phyloP scores from a whole-genome alignment of 305 asterid genomes.

The Petunia hybrid region DNA sequence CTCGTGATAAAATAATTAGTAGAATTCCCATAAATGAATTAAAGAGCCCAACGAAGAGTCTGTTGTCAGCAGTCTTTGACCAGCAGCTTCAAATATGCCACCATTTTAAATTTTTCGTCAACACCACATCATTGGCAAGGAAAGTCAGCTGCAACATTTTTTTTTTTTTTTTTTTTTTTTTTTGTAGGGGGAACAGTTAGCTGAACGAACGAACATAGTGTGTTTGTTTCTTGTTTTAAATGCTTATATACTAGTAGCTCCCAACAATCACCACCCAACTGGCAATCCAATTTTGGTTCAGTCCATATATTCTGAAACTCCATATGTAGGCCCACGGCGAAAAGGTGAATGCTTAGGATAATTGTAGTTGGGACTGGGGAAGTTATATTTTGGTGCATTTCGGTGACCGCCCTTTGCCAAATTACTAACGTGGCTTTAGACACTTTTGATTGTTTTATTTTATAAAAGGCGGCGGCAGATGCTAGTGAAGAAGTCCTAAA shows the following conservation, averaged over 20 bases:
- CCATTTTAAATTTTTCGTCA: not conserved
- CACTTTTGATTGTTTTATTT: not conserved
- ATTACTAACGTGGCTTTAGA: not conserved
- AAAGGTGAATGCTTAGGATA: not conserved
- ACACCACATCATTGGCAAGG: not conserved
- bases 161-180: not conserved
- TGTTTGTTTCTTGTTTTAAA: not conserved
- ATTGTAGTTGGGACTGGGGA: not conserved
- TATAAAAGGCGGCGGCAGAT: no score
- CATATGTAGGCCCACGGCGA: not conserved
- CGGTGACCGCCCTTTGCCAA: slow-evolving; percentile 11
- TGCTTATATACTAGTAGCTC: not conserved
- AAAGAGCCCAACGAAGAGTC: not conserved
- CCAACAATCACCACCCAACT: slow-evolving; percentile 28
- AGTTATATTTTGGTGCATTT: slow-evolving; percentile 20
- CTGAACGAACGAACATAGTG: slow-evolving; percentile 15
- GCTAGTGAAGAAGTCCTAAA: no score
- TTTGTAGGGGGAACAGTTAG: not conserved
- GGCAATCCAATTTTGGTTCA: not conserved
- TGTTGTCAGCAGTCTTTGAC: slow-evolving; percentile 1
- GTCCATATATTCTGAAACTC: not conserved
- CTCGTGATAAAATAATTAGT: not conserved
- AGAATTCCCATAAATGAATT: not conserved
- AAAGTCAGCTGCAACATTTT: not conserved
- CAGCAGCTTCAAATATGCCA: not conserved